Conservation (phyloP, 108 stramenopile genomes). For the Aurantiochytrium sp. region DNA sequence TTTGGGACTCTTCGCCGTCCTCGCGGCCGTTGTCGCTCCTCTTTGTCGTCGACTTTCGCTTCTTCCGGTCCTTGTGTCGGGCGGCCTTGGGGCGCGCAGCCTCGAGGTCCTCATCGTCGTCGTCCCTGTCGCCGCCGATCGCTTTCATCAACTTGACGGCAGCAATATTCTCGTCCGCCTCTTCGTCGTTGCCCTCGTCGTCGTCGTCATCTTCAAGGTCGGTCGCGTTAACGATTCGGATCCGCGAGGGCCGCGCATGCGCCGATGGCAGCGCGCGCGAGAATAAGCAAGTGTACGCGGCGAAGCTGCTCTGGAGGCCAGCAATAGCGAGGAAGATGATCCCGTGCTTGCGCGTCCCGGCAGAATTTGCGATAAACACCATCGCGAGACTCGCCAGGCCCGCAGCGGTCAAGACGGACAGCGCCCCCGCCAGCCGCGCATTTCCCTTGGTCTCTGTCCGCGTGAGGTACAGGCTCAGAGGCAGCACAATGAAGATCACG, state of each 20-base stretch:
- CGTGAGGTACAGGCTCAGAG: neutral
- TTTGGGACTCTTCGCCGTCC: no score
- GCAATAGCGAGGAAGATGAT: neutral
- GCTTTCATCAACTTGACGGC: no score
- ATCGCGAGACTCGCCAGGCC: neutral
- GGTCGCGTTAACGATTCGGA: neutral
- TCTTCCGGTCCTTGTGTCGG: no score
- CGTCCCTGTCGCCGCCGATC: no score
- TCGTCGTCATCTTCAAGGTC: neutral
- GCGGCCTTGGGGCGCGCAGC: no score
- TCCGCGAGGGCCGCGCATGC: neutral
- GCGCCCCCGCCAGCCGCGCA: neutral
- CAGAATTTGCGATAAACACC: neutral
- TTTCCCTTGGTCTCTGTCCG: neutral
- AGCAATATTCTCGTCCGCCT: no score
- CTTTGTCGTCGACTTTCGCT: neutral
- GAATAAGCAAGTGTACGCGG: neutral
- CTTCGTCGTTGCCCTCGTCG: no score
- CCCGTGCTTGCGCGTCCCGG: neutral
- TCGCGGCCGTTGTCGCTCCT: no score
- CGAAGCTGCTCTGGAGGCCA: neutral
- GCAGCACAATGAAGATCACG: neutral
- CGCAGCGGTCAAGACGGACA: neutral
- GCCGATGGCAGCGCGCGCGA: neutral
- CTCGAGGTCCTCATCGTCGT: no score